Evolutionary conservation across 768 basidiomycete species (phyloP).

Genomic region (Kwoniella pini): DNA sequence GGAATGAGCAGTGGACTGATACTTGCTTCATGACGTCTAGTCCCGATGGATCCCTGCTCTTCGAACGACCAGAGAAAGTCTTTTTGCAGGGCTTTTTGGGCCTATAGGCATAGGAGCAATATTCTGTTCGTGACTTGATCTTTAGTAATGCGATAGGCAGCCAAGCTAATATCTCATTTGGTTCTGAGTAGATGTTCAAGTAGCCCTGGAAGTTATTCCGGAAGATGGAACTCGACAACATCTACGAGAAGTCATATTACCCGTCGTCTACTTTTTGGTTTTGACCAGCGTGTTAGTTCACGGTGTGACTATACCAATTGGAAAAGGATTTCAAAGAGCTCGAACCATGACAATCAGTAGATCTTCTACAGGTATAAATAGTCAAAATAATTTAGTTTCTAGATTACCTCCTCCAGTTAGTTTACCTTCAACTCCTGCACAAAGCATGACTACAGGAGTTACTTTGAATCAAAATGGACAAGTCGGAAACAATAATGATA

Average conservation of each 20-base stretch:
- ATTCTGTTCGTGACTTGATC: constrained; percentile 4
- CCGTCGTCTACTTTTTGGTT: constrained; percentile 56
- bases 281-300: constrained; percentile 54
- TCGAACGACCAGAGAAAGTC: constrained; percentile 39
- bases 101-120: constrained; percentile 45
- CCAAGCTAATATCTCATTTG: constrained; percentile 8
- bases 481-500: not conserved
- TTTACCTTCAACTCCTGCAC: not conserved
- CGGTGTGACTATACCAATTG: constrained; percentile 55
- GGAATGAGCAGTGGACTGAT: too few species aligned
- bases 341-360: constrained; percentile 37
- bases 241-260: constrained; percentile 38
- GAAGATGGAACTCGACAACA: constrained; percentile 43
- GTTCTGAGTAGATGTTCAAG: constrained; percentile 53
- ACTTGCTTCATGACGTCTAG: not conserved
- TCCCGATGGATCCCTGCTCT: constrained; percentile 51
- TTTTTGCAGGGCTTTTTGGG: constrained; percentile 56
- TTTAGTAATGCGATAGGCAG: too few species aligned
- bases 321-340: constrained; percentile 44
- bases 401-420: constrained; percentile 26
- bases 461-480: not conserved
- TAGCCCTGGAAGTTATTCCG: constrained; percentile 53
- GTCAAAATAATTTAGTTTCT: constrained; percentile 12
- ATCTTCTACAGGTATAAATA: constrained; percentile 11
- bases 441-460: not conserved